These are phyloP conservation scores for Aspergillaceae sp. DNA, from an alignment of 2,329 filamentous ascomycete species.

Conservation along the genomic window DNA sequence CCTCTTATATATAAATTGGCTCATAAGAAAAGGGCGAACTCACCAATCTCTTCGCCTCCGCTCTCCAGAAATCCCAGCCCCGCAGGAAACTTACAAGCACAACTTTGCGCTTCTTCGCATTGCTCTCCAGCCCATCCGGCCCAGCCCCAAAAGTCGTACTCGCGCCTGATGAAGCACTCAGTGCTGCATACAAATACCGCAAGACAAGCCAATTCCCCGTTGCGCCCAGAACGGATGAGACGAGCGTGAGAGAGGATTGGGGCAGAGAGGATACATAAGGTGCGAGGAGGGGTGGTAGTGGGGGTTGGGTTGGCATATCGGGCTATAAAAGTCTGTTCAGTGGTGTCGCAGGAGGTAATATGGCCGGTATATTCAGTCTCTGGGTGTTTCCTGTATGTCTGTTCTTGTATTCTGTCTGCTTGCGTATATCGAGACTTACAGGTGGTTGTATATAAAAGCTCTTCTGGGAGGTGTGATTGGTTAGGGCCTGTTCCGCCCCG, in stretches of 20 bases:
- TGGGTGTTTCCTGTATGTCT: not conserved
- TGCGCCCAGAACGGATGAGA: slow-evolving; percentile 39
- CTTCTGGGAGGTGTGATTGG: slow-evolving; percentile 16
- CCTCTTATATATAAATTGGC: too few species aligned
- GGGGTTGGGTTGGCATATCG: slow-evolving; percentile 31
- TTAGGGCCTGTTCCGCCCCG: slow-evolving; percentile 5
- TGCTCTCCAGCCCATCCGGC: slow-evolving; percentile 11
- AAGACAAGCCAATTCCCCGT: slow-evolving; percentile 51
- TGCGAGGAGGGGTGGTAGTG: slow-evolving; percentile 32
- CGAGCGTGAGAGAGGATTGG: slow-evolving; percentile 31
- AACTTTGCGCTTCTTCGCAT: slow-evolving; percentile 43
- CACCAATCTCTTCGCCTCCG: slow-evolving; percentile 60
- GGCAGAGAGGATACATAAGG: slow-evolving; percentile 30
- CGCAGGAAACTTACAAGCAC: slow-evolving; percentile 77
- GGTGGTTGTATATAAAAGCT: slow-evolving; percentile 17
- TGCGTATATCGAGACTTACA: slow-evolving; percentile 2
- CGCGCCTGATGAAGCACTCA: slow-evolving; percentile 21
- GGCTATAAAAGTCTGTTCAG: too few species aligned
- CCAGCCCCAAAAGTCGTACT: slow-evolving; percentile 12
- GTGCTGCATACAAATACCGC: slow-evolving; percentile 42
- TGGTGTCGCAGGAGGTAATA: too few species aligned
- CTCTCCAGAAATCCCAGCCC: slow-evolving; percentile 69
- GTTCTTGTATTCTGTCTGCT: not conserved
- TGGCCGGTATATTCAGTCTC: too few species aligned
- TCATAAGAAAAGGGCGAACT: slow-evolving; percentile 10